A percentile compares a stretch with the other conserved stretches of the same genome.
These are phyloP conservation scores for Fusarium verticillioides DNA, from an alignment of 2,329 filamentous ascomycete genomes.

Conservation along the genomic window DNA sequence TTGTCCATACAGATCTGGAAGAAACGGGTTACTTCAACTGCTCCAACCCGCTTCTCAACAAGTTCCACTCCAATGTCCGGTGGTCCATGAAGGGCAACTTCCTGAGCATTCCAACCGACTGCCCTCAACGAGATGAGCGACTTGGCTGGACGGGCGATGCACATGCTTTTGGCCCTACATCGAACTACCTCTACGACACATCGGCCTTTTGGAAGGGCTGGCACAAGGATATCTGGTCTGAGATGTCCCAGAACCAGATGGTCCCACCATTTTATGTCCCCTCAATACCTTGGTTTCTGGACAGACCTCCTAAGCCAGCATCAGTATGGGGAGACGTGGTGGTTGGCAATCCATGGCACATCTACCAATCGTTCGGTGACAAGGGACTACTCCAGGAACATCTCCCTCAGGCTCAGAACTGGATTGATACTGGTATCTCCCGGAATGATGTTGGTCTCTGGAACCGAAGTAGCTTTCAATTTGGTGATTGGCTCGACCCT, in stretches of 20 bases:
- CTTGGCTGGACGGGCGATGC: constrained; percentile 63
- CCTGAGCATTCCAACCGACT: constrained; percentile 66
- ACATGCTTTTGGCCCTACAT: constrained; percentile 61
- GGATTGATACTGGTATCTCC: neutral
- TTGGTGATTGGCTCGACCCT: constrained; percentile 61
- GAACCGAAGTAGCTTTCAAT: constrained; percentile 44
- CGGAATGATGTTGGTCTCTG: constrained; percentile 45
- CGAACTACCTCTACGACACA: constrained; percentile 65
- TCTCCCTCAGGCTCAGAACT: constrained; percentile 35
- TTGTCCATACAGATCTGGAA: constrained; percentile 64
- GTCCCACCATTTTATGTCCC: constrained; percentile 11
- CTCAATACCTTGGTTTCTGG: neutral
- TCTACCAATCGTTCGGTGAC: constrained; percentile 15
- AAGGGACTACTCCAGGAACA: neutral
- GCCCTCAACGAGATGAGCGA: constrained; percentile 65
- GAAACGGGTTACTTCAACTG: constrained; percentile 62
- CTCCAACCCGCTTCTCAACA: constrained; percentile 63
- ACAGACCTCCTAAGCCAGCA: neutral
- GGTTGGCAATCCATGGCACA: constrained; percentile 25
- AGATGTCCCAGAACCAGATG: constrained; percentile 22
- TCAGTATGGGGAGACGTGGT: constrained; percentile 32
- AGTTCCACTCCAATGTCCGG: constrained; percentile 62
- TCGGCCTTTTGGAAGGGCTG: constrained; percentile 54
- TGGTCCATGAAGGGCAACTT: constrained; percentile 71
- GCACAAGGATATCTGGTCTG: constrained; percentile 32